phyloP scores from a whole-genome alignment of 2,329 filamentous ascomycete species.

The Fusarium sp. region DNA sequence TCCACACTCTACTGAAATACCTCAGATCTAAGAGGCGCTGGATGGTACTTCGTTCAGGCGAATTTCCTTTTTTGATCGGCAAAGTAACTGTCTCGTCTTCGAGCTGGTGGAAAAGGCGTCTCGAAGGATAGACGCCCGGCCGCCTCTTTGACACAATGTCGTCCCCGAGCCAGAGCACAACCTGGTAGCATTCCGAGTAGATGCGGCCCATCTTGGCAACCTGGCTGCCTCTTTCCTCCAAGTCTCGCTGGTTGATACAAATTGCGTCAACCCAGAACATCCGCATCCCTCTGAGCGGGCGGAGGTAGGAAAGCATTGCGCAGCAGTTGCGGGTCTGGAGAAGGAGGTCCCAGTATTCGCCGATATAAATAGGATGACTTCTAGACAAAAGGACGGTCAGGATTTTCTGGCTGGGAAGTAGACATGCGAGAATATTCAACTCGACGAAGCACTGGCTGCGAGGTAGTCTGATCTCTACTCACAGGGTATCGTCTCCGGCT shows the following conservation, averaged over 20 bases:
- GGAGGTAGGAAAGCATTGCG: not conserved
- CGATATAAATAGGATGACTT: not conserved
- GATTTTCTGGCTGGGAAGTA: not conserved
- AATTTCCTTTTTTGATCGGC: not conserved
- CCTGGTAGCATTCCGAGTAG: not conserved
- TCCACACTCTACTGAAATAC: conserved; percentile 2
- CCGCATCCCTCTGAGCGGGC: not conserved
- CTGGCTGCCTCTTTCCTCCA: not conserved
- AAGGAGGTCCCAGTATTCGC: not conserved
- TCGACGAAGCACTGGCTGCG: not conserved
- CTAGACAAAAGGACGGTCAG: not conserved
- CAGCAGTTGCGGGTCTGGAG: not conserved
- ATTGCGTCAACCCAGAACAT: not conserved
- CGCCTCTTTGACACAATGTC: not conserved
- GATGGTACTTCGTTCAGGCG: not conserved
- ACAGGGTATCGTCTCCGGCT: not conserved
- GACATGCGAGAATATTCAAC: not conserved
- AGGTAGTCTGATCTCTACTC: not conserved
- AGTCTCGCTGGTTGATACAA: not conserved
- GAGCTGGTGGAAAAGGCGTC: not conserved
- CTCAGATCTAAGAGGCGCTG: not conserved
- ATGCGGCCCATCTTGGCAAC: conserved; percentile 1
- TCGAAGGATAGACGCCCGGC: not conserved
- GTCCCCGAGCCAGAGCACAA: not conserved
- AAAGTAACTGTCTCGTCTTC: not conserved